phyloP scores from a whole-genome alignment of 331 rosid genomes.

The Quercus phellos region DNA sequence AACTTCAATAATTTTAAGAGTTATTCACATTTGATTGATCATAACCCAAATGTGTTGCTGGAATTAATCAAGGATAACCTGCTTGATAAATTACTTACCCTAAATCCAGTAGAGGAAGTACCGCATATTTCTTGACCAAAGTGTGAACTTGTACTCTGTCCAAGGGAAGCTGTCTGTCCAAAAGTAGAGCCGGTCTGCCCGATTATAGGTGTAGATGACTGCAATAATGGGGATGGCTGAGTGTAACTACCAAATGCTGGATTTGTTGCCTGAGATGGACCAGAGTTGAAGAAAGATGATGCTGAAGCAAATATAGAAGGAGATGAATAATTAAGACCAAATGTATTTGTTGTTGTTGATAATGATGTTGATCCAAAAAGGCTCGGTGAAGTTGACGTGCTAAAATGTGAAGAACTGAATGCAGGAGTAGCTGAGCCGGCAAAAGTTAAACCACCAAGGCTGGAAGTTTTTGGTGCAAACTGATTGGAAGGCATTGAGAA shows the following conservation, averaged over 20 bases:
- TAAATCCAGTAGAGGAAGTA: constrained; percentile 53
- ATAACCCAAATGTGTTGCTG: constrained; percentile 43
- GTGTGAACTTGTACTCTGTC: constrained; percentile 37
- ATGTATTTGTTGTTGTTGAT: constrained; percentile 39
- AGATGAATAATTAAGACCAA: constrained; percentile 21
- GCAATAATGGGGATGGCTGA: constrained; percentile 56
- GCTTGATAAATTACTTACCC: constrained; percentile 53
- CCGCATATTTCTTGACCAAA: constrained; percentile 45
- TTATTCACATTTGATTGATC: constrained; percentile 62
- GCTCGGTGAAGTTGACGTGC: constrained; percentile 36
- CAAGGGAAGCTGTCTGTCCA: constrained; percentile 55
- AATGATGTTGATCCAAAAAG: constrained; percentile 38
- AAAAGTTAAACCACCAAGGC: constrained; percentile 50
- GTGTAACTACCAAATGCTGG: constrained; percentile 57
- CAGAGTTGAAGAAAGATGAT: constrained; percentile 28
- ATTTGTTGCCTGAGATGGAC: constrained; percentile 36
- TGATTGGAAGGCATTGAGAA: too few relatives aligned
- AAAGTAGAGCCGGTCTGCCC: constrained; percentile 47
- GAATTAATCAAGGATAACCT: constrained; percentile 45
- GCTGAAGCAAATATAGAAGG: constrained; percentile 45
- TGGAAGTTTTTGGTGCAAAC: background rate
- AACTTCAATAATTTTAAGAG: background rate
- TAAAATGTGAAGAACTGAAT: constrained; percentile 59
- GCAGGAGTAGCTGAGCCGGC: constrained; percentile 51
- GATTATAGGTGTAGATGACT: constrained; percentile 44